Base-by-base conservation (phyloP, 2,329 filamentous ascomycete genomes). In the Metarhizium album region DNA sequence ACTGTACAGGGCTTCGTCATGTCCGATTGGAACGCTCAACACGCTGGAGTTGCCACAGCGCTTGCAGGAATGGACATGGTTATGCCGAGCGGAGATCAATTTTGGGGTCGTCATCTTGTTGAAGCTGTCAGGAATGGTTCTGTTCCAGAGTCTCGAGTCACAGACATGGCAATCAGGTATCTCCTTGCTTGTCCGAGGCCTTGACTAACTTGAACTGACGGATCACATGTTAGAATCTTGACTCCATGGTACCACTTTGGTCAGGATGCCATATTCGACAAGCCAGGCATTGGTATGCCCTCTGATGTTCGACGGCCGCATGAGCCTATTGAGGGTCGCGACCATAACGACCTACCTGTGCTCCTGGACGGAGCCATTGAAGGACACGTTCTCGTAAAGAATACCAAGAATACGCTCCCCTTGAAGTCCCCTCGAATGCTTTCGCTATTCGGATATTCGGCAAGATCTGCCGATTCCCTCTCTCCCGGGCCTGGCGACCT, bases 21-120 rank as follows among this genome's bases (percentile, higher is more conserved):
- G 40, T 75, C 77, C 0, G 85, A 89, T 60, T 88, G 84, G 82
- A 64, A 67, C 31, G 84, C 82, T 1, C 82, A 85, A 50, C 82
- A 86, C 55, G 70, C 78, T 0, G 83, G 83, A 35, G 75, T 84
- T 11, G 74, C 74, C 1, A 75, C 75, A 4, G 74, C 83, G 1
- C 66, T 83, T 50, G 80, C 83, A 3, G 86, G 86, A 27, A 63
- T 90, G 27, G 85, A 89, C 60, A 81, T 87, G 76, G 77, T 75
- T 11, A 88, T 89, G 85, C 83, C 83, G 0, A 66, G 55, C 8
- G 65, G 60, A 1, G 59, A 59, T 3, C 46, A 53, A 0, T 68
- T 66, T 49, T 79, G 74, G 74, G 67, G 70, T 13, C 55, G 62
- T 3, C 84, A 87, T 20, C 72, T 87, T 0, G 68, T 72, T 1